Evolutionary conservation across 140 eudicot genomes (phyloP), one percentile per base, ranked within the genome.

Genomic region (Anethum foeniculum): DNA sequence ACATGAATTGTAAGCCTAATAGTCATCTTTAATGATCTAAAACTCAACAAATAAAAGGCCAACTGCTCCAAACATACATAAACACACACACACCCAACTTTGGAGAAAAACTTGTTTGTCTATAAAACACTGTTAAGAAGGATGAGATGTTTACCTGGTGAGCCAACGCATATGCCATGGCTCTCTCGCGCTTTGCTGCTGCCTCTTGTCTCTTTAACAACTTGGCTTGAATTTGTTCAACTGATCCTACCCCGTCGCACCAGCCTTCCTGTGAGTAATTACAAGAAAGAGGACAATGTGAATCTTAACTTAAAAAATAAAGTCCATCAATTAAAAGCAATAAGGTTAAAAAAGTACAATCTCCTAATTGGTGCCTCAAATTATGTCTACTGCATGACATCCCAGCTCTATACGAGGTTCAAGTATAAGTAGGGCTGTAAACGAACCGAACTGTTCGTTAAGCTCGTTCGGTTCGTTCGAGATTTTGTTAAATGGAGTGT

Each of bases 101-200:
- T 14, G 18, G 30, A 48, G 32, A 18, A 62, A 8, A 75, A n/a
- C 25, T 47, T 6, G 5, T 44, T 47, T 73, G 43, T 23, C 36
- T 54, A 54, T 52, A 36, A 56, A 21, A 49, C 34, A 49, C 52
- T 52, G 21, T 30, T 28, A 10, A 34, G 12, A 18, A 69, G 65
- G 47, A 56, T 44, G 6, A 16, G 21, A 44, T 47, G n/a, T 7
- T 69, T 88, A 95, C 98, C 98, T 95, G 99, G 85, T 95, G 96
- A 83, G 99, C 96, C 84, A 95, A 87, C 82, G 99, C 99, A 88
- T 95, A 95, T 32, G 99, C 98, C 99, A 95, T 95, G 71, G 99
- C 96, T 87, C 98, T 91, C 87, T 95, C 97, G 81, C 98, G 98
- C 89, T 95, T 95, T 23, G 97, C 97, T 73, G 99, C 99, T 9